Conservation (phyloP, 805 yeast genomes). For the Nakazawaea wyomingensis region DNA sequence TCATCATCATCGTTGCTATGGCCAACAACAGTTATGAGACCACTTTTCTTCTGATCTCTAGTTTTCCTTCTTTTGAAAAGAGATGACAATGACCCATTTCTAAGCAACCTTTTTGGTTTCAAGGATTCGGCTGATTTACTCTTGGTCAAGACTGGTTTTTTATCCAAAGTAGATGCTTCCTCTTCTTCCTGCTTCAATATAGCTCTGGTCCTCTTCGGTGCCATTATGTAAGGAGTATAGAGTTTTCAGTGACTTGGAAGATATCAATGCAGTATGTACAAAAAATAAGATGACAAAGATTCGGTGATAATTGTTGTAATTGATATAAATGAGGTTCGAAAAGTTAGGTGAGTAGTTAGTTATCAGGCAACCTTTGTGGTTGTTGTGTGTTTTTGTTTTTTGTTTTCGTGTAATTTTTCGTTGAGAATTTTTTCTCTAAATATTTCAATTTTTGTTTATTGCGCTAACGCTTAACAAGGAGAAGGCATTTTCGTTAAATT, state of each 20-base stretch:
- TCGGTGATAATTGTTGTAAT: no score
- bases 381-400: not conserved
- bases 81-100: slow-evolving; percentile 15
- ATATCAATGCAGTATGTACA: no score
- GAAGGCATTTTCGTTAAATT: no score
- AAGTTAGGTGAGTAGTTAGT: no score
- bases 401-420: not conserved
- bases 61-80: slow-evolving; percentile 16
- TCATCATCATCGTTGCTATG: slow-evolving; percentile 2
- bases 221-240: slow-evolving; percentile 4
- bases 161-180: not conserved
- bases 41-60: not conserved
- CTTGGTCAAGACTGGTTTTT: not conserved
- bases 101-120: slow-evolving; percentile 4
- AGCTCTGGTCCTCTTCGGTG: slow-evolving; percentile 10
- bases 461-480: no score
- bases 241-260: no score
- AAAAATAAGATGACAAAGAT: no score
- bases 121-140: slow-evolving; percentile 7
- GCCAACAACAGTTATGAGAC: not conserved
- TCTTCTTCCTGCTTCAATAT: slow-evolving; percentile 4
- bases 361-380: not conserved
- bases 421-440: no score
- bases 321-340: no score
- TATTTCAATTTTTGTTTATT: no score